Evolutionary conservation across 2,329 filamentous ascomycete genomes (phyloP).

Genomic region (Bretziella fagacearum): DNA sequence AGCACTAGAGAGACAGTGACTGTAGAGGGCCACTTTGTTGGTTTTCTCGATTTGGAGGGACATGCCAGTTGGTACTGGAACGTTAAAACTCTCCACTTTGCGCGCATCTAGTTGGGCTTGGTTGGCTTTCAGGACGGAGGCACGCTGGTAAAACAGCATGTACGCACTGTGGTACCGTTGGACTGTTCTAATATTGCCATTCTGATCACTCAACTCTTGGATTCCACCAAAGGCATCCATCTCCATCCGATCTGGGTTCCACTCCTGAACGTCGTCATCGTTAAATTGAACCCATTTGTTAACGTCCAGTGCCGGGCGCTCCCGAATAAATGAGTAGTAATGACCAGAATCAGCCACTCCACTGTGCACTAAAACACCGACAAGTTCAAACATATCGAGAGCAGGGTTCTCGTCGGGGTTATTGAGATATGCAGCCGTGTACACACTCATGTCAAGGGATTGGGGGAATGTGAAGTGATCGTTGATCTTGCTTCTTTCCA

Average conservation of each 20-base stretch:
- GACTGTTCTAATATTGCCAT: constrained; percentile 25
- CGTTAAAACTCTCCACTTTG: not conserved
- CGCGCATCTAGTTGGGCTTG: not conserved
- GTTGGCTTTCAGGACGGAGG: constrained; percentile 36
- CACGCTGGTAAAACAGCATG: constrained; percentile 92
- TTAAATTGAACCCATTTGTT: constrained; percentile 81
- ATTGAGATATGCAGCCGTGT: constrained; percentile 72
- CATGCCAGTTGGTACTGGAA: not conserved
- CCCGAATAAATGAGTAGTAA: constrained; percentile 90
- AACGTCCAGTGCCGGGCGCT: constrained; percentile 41
- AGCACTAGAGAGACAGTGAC: constrained; percentile 65
- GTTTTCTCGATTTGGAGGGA: not conserved
- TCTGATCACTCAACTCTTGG: constrained; percentile 29
- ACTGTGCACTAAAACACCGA: constrained; percentile 86
- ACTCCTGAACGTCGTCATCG: constrained; percentile 62
- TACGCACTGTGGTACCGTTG: constrained; percentile 78
- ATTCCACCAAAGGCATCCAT: constrained; percentile 64
- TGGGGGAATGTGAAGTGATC: constrained; percentile 81
- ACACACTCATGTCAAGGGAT: constrained; percentile 71
- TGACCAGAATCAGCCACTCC: constrained; percentile 89
- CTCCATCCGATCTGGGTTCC: constrained; percentile 58
- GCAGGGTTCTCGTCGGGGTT: constrained; percentile 35
- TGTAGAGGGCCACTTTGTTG: constrained; percentile 56
- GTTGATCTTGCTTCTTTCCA: constrained; percentile 83
- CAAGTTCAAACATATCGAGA: constrained; percentile 75